Evolutionary conservation across 805 yeast genomes (phyloP).

Genomic region (Nakazawaea populi): DNA sequence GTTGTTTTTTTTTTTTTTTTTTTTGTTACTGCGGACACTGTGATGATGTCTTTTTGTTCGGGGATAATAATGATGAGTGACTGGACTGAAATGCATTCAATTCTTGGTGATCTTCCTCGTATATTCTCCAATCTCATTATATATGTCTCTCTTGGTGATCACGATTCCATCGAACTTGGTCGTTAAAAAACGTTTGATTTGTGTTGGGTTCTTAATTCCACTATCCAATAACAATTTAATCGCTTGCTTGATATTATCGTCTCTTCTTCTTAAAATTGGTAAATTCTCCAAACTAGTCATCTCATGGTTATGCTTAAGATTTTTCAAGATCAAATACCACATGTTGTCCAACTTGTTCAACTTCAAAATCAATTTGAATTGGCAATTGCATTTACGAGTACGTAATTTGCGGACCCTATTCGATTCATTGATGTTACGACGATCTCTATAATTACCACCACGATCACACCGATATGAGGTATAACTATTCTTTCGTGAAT

Average conservation of each 20-base stretch:
- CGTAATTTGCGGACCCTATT: slow-evolving; percentile 3
- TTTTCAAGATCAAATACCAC: slow-evolving; percentile 6
- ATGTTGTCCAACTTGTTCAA: slow-evolving; percentile 5
- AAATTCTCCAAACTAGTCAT: slow-evolving; percentile 2
- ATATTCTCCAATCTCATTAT: slow-evolving; percentile 8
- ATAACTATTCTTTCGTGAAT: slow-evolving; percentile 6
- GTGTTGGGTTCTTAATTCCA: slow-evolving; percentile 5
- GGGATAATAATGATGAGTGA: not conserved
- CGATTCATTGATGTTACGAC: slow-evolving; percentile 1
- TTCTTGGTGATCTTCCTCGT: not conserved
- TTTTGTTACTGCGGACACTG: not conserved
- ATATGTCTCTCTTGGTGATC: slow-evolving; percentile 9
- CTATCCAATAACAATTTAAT: slow-evolving; percentile 3
- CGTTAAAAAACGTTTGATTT: slow-evolving; percentile 1
- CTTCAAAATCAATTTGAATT: slow-evolving; percentile 6
- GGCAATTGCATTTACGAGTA: slow-evolving; percentile 8
- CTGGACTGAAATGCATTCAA: too few relatives aligned
- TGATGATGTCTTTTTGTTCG: not conserved
- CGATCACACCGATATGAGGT: slow-evolving; percentile 9
- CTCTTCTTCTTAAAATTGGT: slow-evolving; percentile 9
- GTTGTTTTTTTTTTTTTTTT: too few relatives aligned
- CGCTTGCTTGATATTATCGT: slow-evolving; percentile 1
- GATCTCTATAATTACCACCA: slow-evolving; percentile 8
- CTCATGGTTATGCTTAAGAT: slow-evolving; percentile 4
- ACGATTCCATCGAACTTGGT: slow-evolving; percentile 4